These are phyloP conservation scores for Triglochin maritima DNA, from an alignment of 106 monocot species.

Conservation along the genomic window DNA sequence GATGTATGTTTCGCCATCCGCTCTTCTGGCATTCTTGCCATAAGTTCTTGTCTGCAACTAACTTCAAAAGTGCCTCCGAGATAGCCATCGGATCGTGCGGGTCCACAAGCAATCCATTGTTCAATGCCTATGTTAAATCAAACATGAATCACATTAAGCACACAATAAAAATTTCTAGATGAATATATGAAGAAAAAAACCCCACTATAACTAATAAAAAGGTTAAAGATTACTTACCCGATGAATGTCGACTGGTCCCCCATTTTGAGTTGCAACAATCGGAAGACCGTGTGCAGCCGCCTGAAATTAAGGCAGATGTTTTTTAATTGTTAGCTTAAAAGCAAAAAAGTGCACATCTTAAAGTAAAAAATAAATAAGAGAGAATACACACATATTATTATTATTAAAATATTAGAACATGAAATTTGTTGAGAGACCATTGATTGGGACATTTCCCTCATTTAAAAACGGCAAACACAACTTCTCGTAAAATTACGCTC, in stretches of 20 bases:
- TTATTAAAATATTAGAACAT: too few relatives aligned
- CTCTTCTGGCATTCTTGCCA: slow-evolving; percentile 82
- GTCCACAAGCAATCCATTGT: slow-evolving; percentile 88
- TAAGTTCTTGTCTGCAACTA: slow-evolving; percentile 78
- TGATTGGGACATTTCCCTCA: too few relatives aligned
- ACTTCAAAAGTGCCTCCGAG: slow-evolving; percentile 79
- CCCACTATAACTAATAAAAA: too few relatives aligned
- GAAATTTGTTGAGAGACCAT: background rate
- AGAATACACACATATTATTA: too few relatives aligned
- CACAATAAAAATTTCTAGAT: too few relatives aligned
- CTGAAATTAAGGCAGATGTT: slow-evolving; percentile 11
- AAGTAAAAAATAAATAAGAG: too few relatives aligned
- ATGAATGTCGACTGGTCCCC: slow-evolving; percentile 94
- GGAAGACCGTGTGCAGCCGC: slow-evolving; percentile 97
- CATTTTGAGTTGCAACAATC: slow-evolving; percentile 94
- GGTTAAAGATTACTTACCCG: slow-evolving; percentile 29
- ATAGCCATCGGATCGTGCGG: slow-evolving; percentile 89
- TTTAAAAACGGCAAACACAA: too few relatives aligned
- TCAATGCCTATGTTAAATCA: slow-evolving; percentile 46
- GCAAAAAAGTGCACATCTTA: too few relatives aligned
- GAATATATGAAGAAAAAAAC: too few relatives aligned
- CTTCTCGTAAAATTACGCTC: too few relatives aligned
- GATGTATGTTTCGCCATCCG: slow-evolving; percentile 82
- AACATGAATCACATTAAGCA: too few relatives aligned
- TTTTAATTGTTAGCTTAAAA: too few relatives aligned